Evolutionary conservation across 2,329 filamentous ascomycete species (phyloP).

Genomic region (Thelonectria rubi): DNA sequence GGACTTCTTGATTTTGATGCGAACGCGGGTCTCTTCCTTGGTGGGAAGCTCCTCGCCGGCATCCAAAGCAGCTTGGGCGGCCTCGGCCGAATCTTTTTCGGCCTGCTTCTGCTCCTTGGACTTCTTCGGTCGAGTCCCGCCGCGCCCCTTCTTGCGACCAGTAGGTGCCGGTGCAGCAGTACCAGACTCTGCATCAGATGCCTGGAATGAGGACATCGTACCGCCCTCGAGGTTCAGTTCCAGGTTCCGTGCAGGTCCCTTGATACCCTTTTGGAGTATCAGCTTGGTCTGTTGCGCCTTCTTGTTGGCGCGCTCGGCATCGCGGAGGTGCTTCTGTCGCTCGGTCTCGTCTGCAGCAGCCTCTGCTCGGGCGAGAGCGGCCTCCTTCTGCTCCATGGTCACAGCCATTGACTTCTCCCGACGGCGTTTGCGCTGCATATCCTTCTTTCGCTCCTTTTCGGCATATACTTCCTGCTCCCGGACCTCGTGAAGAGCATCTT

Average conservation of each 20-base stretch:
- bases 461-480: slow-evolving; percentile 89
- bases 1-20: slow-evolving; percentile 69
- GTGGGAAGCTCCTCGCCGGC: slow-evolving; percentile 75
- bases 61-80: slow-evolving; percentile 84
- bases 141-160: slow-evolving; percentile 58
- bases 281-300: slow-evolving; percentile 92
- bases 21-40: slow-evolving; percentile 68
- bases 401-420: slow-evolving; percentile 96
- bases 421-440: slow-evolving; percentile 97
- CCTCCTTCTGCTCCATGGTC: slow-evolving; percentile 89
- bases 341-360: slow-evolving; percentile 85
- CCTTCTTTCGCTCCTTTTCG: slow-evolving; percentile 99
- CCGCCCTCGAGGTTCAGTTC: slow-evolving; percentile 86
- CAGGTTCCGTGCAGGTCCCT: slow-evolving; percentile 74
- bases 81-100: slow-evolving; percentile 84
- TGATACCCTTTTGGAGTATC: slow-evolving; percentile 86
- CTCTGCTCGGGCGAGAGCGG: slow-evolving; percentile 79
- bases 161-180: slow-evolving; percentile 48
- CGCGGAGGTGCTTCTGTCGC: slow-evolving; percentile 79
- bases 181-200: slow-evolving; percentile 64
- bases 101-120: slow-evolving; percentile 86
- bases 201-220: slow-evolving; percentile 84
- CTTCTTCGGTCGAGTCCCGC: slow-evolving; percentile 82
- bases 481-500: slow-evolving; percentile 84
- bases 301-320: slow-evolving; percentile 89